Evolutionary conservation across 306 rosid species (phyloP), one percentile per base, ranked within the genome.

Genomic region (Fagus sylvatica): DNA sequence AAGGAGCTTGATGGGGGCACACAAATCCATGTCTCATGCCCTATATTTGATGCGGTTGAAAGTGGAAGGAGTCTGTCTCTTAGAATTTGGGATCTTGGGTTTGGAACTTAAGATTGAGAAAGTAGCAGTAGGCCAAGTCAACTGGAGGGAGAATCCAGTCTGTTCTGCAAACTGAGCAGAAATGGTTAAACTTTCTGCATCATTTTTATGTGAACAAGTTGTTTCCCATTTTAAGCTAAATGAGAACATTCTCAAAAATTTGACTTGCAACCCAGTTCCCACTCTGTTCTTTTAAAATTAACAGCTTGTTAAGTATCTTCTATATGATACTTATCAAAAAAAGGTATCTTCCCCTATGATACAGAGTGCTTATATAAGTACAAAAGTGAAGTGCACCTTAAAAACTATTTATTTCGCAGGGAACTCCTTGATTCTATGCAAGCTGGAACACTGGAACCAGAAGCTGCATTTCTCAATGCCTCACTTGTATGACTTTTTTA

Each of bases 391-490:
- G 11, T 22, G 7, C 8, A 43, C 33, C 49, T 74, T 54, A 53
- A 68, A 71, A 82, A 78, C 59, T 69, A 53, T n/a, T 85, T 69
- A 28, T 71, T 74, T 85, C 72, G 74, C 84, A 90, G 98, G 94
- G 96, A 94, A 51, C 93, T 94, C 78, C 87, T 90, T 75, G 92
- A 88, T 65, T 80, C 84, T 36, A 89, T 94, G 95, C 97, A 90
- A 83, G 86, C 95, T 34, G 92, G 89, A 71, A 89, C 95, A 13
- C 77, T 92, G 89, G 97, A 92, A 53, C 93, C 98, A 19, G 97
- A 94, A 94, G 91, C 83, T 76, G 88, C 95, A 3, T 85, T 94
- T 84, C 92, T 94, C 79, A 92, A 88, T 82, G 95, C 98, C 71
- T 87, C 83, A 61, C 98, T 92, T 66, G 97, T 92, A 83, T 62